Evolutionary conservation across 495 filamentous ascomycete species (phyloP).

Genomic region (Immersiella caudata): DNA sequence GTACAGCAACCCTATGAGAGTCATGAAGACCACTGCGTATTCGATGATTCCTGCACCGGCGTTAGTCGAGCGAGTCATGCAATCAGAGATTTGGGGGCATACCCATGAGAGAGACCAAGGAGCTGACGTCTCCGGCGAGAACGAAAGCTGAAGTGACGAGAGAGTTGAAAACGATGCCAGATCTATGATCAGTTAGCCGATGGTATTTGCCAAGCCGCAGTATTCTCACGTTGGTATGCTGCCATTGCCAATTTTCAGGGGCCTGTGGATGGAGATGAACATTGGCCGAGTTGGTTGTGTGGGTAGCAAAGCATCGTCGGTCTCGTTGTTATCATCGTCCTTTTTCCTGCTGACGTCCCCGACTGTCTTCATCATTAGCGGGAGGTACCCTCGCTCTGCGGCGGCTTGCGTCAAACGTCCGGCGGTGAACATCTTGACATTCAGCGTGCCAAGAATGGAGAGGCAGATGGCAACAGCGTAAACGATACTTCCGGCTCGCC

Average conservation of each 20-base stretch:
- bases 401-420: slow-evolving; percentile 18
- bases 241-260: slow-evolving; percentile 7
- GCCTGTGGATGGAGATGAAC: not conserved
- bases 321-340: not conserved
- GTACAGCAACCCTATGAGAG: slow-evolving; percentile 10
- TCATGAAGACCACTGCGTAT: slow-evolving; percentile 17
- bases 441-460: slow-evolving; percentile 17
- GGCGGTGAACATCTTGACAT: slow-evolving; percentile 18
- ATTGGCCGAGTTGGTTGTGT: not conserved
- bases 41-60: slow-evolving; percentile 14
- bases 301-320: not conserved
- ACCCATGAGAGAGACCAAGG: slow-evolving; percentile 16
- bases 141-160: slow-evolving; percentile 3
- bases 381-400: slow-evolving; percentile 15
- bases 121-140: slow-evolving; percentile 15
- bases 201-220: not conserved
- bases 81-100: not conserved
- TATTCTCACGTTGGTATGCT: slow-evolving; percentile 10
- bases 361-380: slow-evolving; percentile 17
- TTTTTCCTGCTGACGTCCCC: not conserved
- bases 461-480: slow-evolving; percentile 19
- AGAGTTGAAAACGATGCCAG: slow-evolving; percentile 17
- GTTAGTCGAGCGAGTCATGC: not conserved
- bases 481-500: slow-evolving; percentile 14
- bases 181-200: slow-evolving; percentile 2